Percentiles rank a stretch among this genome's conserved stretches.
Evolutionary conservation across 2,329 filamentous ascomycete genomes (phyloP).

Genomic region (Pseudocercospora cruenta): DNA sequence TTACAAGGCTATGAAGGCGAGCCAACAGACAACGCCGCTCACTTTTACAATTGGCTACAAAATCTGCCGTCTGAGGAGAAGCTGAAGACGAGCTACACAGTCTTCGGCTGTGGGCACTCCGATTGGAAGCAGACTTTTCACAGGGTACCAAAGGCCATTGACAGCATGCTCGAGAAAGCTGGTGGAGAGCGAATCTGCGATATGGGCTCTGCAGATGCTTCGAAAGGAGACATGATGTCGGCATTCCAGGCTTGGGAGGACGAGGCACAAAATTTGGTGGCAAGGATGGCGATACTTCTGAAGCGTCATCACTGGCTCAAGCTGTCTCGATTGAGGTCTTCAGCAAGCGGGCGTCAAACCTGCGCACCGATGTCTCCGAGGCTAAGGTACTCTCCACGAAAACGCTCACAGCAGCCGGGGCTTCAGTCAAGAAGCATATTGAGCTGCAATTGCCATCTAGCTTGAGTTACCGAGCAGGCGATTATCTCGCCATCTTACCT

Average conservation of each 20-base stretch:
- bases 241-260: conserved; percentile 72
- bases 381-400: conserved; percentile 61
- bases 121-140: conserved; percentile 69
- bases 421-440: conserved; percentile 61
- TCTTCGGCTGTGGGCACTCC: conserved; percentile 69
- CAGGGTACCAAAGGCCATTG: conserved; percentile 65
- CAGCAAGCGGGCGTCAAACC: conserved; percentile 58
- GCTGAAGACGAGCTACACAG: conserved; percentile 64
- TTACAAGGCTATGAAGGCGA: conserved; percentile 75
- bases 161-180: conserved; percentile 55
- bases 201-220: conserved; percentile 63
- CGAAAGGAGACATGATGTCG: conserved; percentile 67
- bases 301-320: conserved; percentile 29
- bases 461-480: conserved; percentile 70
- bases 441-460: conserved; percentile 49
- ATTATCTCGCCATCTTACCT: conserved; percentile 69
- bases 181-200: conserved; percentile 56
- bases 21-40: conserved; percentile 70
- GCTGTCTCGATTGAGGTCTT: conserved; percentile 58
- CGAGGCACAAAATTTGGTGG: conserved; percentile 44
- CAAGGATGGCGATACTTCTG: conserved; percentile 16
- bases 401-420: conserved; percentile 55
- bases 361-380: conserved; percentile 67
- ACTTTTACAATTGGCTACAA: conserved; percentile 70
- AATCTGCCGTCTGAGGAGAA: conserved; percentile 52